These are phyloP conservation scores for Chaetomium sp. DNA, from an alignment of 2,329 filamentous ascomycete genomes.

Conservation along the genomic window DNA sequence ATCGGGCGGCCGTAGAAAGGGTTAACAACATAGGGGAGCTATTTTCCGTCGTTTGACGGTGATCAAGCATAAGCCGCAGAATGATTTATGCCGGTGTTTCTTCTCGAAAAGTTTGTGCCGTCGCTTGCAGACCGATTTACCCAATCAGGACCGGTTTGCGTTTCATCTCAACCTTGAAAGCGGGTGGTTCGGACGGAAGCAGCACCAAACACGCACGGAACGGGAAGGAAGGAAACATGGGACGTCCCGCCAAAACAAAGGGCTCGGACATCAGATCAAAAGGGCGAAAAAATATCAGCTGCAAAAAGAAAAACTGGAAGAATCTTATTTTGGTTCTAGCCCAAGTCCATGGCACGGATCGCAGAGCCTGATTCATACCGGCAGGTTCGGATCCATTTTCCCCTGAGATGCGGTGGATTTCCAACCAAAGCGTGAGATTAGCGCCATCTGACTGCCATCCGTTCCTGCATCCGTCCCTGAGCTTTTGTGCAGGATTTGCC, in stretches of 20 bases:
- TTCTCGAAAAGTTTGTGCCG: background rate
- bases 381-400: constrained; percentile 7
- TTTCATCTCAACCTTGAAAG: background rate
- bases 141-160: background rate
- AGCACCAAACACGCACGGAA: background rate
- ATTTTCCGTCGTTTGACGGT: no score
- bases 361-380: background rate
- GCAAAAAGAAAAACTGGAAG: no score
- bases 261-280: no score
- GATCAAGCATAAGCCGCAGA: background rate
- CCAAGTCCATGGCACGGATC: no score
- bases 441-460: constrained; percentile 18
- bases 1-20: no score
- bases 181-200: background rate
- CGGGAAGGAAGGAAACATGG: background rate
- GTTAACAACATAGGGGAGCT: no score
- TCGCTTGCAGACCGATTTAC: no score
- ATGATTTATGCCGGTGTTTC: background rate
- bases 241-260: background rate
- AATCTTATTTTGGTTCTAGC: no score
- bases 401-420: background rate
- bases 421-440: constrained; percentile 19
- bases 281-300: no score
- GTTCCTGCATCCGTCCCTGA: constrained; percentile 21
- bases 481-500: constrained; percentile 9